Conservation (phyloP, 1,284 basidiomycete species). For the Pseudozyma tsukubaensis region DNA sequence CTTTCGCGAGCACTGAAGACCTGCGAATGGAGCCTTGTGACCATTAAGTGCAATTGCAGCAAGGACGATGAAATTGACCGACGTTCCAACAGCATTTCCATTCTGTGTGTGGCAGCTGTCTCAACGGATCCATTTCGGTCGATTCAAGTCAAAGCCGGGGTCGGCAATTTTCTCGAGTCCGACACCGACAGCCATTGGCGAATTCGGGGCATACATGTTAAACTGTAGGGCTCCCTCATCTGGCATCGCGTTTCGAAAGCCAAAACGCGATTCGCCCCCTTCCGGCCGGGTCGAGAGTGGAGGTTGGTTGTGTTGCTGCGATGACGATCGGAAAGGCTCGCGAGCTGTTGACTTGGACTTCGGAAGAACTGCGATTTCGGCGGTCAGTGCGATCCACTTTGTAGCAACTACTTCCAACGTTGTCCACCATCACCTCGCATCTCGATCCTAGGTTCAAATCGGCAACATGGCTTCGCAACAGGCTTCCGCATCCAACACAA, state of each 20-base stretch:
- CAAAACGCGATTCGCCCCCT: not conserved
- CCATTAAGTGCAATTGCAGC: too few species aligned
- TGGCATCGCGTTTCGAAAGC: not conserved
- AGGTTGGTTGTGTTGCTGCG: slow-evolving; percentile 8
- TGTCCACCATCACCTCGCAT: not conserved
- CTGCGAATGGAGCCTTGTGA: too few species aligned
- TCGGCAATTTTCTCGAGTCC: slow-evolving; percentile 2
- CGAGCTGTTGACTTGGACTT: not conserved
- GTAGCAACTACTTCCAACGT: not conserved
- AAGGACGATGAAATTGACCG: slow-evolving; percentile 2
- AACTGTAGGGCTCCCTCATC: too few species aligned
- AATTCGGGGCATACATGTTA: too few species aligned
- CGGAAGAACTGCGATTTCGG: slow-evolving; percentile 9
- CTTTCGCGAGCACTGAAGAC: too few species aligned
- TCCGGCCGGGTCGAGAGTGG: slow-evolving; percentile 30
- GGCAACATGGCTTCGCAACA: slow-evolving; percentile 42
- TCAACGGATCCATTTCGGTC: not conserved
- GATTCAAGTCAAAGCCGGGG: not conserved
- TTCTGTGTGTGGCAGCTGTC: not conserved
- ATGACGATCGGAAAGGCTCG: slow-evolving; percentile 39
- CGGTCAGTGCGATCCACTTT: slow-evolving; percentile 7
- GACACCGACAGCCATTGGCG: slow-evolving; percentile 2
- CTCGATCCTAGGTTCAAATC: not conserved
- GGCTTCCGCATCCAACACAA: slow-evolving; percentile 44
- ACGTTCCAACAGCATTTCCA: not conserved